Evolutionary conservation across 805 yeast species (phyloP), one percentile per base, ranked within the genome.

Genomic region (Scheffersomyces stipitis): DNA sequence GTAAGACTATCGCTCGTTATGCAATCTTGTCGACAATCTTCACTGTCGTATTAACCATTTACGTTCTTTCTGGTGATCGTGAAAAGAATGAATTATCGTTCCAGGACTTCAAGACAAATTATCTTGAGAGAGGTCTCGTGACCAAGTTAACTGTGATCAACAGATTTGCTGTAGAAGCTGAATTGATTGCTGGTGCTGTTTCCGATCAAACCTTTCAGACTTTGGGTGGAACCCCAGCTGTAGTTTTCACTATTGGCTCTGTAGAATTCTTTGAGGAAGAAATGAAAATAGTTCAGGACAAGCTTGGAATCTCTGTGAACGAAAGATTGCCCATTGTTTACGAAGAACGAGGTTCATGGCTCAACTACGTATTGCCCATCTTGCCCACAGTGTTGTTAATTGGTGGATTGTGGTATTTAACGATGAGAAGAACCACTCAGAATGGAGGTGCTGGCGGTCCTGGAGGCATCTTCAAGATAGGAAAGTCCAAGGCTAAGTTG

Each of bases 261-360:
- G 81, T 88, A 5, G 90, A 86, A 46, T 71, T 78, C 15, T 86
- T 90, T 53, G 97, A 90, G 63, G 86, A 86, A 37, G 89, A 86
- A 51, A 70, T 90, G 71, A 83, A 78, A 40, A 73, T 71, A 30
- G 73, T 83, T 9, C 96, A 89, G 62, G 84, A 83, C 48, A 72
- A 72, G 33, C 70, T 84, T 45, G 75, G 79, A 12, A 81, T 87
- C 37, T 81, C 90, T 0, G 64, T 79, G 18, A 75, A 72, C 9
- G 86, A 83, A 52, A 72, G 95, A 46, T 70, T 89, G 36, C 96
- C 96, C 4, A 83, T 90, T 18, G 63, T 76, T 18, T 90, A 86
- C 50, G 74, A 76, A 18, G 89, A 85, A 36, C 77, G 81, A 42
- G 80, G 85, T 3, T 76, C 85, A 12, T 58, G 85, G 54, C 52